phyloP scores from a whole-genome alignment of 2,329 filamentous ascomycete species.

The Raffaelea deltoideospora region DNA sequence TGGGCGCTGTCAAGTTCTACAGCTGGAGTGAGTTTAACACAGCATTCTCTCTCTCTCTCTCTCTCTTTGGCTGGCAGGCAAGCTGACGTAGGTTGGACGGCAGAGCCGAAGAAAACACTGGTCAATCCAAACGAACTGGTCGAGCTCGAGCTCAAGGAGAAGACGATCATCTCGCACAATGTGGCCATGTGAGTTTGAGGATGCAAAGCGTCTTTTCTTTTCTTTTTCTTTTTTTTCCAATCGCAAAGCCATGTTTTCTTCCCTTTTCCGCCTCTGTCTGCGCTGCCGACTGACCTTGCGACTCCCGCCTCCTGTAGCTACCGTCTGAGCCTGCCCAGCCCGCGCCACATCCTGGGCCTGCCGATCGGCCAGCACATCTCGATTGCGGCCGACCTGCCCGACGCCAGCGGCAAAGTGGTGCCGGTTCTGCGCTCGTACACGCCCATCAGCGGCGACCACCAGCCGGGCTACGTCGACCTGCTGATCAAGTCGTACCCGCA shows the following conservation, averaged over 20 bases:
- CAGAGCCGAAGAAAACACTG: conserved; percentile 62
- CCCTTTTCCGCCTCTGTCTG: not conserved
- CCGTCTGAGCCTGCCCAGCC: conserved; percentile 72
- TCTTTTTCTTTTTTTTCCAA: not conserved
- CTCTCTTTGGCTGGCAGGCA: not conserved
- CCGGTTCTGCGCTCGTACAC: conserved; percentile 87
- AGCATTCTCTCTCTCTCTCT: not conserved
- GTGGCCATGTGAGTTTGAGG: conserved; percentile 89
- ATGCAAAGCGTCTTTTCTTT: conserved; percentile 9
- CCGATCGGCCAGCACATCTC: conserved; percentile 99
- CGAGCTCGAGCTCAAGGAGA: conserved; percentile 84
- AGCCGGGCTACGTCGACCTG: conserved; percentile 85
- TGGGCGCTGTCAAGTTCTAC: conserved; percentile 59
- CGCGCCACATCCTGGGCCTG: conserved; percentile 74
- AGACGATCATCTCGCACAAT: conserved; percentile 94
- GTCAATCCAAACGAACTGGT: conserved; percentile 72
- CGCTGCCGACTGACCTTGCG: not conserved
- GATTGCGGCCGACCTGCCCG: conserved; percentile 60
- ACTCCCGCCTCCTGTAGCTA: conserved; percentile 41
- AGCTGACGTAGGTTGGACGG: not conserved
- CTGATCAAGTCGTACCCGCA: conserved; percentile 96
- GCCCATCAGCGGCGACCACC: conserved; percentile 77
- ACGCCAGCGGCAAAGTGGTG: conserved; percentile 57
- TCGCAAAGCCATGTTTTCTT: no score
- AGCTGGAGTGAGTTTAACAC: conserved; percentile 44